A percentile compares a stretch with the other conserved stretches of the same genome.
These are phyloP conservation scores for Plasmopara viticola DNA, from an alignment of 352 stramenopile species.

Conservation along the genomic window DNA sequence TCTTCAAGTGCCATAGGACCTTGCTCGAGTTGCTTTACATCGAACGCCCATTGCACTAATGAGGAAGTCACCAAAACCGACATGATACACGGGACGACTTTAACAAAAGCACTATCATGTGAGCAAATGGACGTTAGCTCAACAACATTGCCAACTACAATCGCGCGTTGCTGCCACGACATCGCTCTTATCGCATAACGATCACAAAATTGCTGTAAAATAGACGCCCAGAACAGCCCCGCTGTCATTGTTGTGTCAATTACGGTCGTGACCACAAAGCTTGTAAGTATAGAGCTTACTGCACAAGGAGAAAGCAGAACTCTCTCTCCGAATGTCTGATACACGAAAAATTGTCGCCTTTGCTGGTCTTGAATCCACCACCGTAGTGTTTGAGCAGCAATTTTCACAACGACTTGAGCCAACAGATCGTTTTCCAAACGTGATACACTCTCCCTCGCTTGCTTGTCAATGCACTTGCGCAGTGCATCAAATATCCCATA, in stretches of 20 bases:
- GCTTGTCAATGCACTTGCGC: constrained; percentile 22
- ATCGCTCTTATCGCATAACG: constrained; percentile 2
- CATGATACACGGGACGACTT: constrained; percentile 16
- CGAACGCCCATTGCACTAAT: constrained; percentile 33
- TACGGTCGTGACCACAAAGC: constrained; percentile 11
- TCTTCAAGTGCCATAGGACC: constrained; percentile 10
- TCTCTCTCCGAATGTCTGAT: constrained; percentile 23
- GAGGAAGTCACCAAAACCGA: constrained; percentile 23
- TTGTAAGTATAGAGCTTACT: constrained; percentile 18
- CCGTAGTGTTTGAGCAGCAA: constrained; percentile 18
- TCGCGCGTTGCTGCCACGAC: constrained; percentile 27
- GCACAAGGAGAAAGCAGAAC: constrained; percentile 23
- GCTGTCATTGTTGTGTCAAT: neutral
- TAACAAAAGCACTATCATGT: constrained; percentile 24
- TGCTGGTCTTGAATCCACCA: constrained; percentile 9
- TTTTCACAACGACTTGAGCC: constrained; percentile 24
- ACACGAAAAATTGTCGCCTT: constrained; percentile 5
- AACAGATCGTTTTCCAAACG: constrained; percentile 21
- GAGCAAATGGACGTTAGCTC: constrained; percentile 25
- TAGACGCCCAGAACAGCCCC: constrained; percentile 12
- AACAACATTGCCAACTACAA: constrained; percentile 30
- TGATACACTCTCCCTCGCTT: constrained; percentile 9
- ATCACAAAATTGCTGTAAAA: constrained; percentile 4
- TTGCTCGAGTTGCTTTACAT: constrained; percentile 20
- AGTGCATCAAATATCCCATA: constrained; percentile 34